Evolutionary conservation across 2,329 filamentous ascomycete species (phyloP).

Genomic region (Bipolaris sorokiniana): DNA sequence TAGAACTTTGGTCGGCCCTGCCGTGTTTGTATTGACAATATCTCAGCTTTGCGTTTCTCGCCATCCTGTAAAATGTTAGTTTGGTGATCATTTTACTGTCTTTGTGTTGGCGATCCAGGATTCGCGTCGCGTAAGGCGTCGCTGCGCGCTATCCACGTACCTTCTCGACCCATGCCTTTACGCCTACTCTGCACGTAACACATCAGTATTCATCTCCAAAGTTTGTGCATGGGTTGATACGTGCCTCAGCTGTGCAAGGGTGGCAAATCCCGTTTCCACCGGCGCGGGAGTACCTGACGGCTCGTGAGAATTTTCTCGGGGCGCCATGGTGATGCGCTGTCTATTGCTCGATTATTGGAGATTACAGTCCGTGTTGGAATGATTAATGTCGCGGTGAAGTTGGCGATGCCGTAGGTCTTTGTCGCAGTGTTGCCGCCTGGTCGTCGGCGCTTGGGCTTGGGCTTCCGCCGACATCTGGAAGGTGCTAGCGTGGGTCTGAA

Average conservation of each 20-base stretch:
- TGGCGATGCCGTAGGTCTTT: constrained; percentile 26
- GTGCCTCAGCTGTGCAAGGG: constrained; percentile 80
- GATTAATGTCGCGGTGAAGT: constrained; percentile 41
- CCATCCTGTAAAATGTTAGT: constrained; percentile 65
- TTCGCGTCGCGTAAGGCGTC: constrained; percentile 11
- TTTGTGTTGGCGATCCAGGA: constrained; percentile 22
- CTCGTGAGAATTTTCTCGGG: constrained; percentile 61
- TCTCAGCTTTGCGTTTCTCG: constrained; percentile 88
- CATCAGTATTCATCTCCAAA: constrained; percentile 37
- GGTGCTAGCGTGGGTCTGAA: constrained; percentile 27
- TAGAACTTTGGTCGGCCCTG: constrained; percentile 91
- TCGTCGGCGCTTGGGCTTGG: constrained; percentile 14
- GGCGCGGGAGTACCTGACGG: constrained; percentile 62
- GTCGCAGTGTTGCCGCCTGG: constrained; percentile 36
- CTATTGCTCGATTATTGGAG: constrained; percentile 16
- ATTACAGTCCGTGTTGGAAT: constrained; percentile 35
- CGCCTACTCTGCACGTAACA: constrained; percentile 62
- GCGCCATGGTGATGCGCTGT: constrained; percentile 56
- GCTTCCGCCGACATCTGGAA: constrained; percentile 19
- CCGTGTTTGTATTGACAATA: constrained; percentile 89
- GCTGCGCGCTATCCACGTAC: constrained; percentile 52
- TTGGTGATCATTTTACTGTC: constrained; percentile 2
- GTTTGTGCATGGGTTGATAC: constrained; percentile 47
- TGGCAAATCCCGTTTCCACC: constrained; percentile 80
- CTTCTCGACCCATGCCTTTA: constrained; percentile 72